Evolutionary conservation across 2,329 filamentous ascomycete genomes (phyloP).

Genomic region (Coleophoma eucalyptorum): DNA sequence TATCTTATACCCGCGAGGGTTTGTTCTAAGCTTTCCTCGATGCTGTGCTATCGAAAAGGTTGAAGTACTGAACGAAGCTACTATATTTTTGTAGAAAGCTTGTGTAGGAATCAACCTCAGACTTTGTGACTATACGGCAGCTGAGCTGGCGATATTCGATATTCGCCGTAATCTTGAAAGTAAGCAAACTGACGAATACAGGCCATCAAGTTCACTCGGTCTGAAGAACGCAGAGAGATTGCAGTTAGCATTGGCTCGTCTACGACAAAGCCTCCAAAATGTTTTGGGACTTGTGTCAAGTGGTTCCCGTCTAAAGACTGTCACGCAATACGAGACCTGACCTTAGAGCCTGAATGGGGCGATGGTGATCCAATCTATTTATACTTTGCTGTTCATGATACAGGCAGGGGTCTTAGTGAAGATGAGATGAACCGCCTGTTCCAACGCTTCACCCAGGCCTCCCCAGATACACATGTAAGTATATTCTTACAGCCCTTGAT

Average conservation of each 20-base stretch:
- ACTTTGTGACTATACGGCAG: no score
- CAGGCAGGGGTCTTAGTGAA: slow-evolving; percentile 57
- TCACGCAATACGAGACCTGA: neutral
- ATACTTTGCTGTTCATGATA: slow-evolving; percentile 57
- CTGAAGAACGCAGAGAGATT: slow-evolving; percentile 53
- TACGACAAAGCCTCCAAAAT: slow-evolving; percentile 12
- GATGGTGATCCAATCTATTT: slow-evolving; percentile 25
- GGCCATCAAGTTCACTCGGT: slow-evolving; percentile 62
- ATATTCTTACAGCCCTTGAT: no score
- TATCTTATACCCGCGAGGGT: no score
- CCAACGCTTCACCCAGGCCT: slow-evolving; percentile 63
- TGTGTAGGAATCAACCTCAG: no score
- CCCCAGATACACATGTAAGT: slow-evolving; percentile 35
- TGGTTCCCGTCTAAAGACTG: neutral
- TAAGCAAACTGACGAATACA: slow-evolving; percentile 65
- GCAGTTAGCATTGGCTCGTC: slow-evolving; percentile 38
- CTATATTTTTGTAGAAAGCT: no score
- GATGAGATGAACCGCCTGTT: slow-evolving; percentile 64
- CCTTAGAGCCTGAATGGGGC: neutral
- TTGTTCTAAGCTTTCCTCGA: no score
- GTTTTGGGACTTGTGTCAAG: neutral
- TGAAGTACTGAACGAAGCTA: no score
- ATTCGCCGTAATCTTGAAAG: no score
- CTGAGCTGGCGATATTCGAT: no score
- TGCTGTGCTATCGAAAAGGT: no score